Base-by-base conservation (phyloP, 1,139 yeast genomes). In the Pichia sp. region DNA sequence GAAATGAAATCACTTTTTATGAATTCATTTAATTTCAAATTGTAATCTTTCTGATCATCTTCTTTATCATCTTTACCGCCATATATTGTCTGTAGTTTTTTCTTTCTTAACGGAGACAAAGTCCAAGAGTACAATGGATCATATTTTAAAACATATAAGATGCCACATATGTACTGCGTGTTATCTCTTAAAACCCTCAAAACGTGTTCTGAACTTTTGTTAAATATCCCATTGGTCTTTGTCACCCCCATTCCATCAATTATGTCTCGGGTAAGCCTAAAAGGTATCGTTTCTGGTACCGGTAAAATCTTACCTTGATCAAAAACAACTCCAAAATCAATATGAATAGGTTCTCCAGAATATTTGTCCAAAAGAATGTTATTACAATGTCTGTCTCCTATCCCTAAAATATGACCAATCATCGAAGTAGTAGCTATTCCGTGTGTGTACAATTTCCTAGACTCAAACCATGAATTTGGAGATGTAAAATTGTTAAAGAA, bases 91-190 rank as follows among this genome's bases (percentile, higher is more conserved):
- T 82, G 87, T 26, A 82, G 56, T 51, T 72, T 75, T 51, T 72
- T 73, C 58, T 71, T 77, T 46, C 82, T 61, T 11, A 84, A 62
- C 0, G 94, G 92, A 0, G 95, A 83, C 39, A 86, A 69, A 1
- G 82, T 78, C 98, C 98, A 92, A 1, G 85, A 75, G 57, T 90
- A 90, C 47, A 94, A 71, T 0, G 98, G 97, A 70, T 94, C 98
- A 75, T 94, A 87, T 54, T 84, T 71, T 52, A 94, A 66, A 7
- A 92, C 95, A 57, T 90, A 94, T 48, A 94, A 66, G 42, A 94
- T 85, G 28, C 95, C 84, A 58, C 81, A 65, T 31, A 94, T 85
- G 54, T 81, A 82, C 38, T 79, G 85, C 33, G 69, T 69, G 55
- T 87, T 83, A 3, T 66, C 64, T 47, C 95, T 67, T 41, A 94